Conservation (phyloP, 331 rosid genomes). For the Phaseolus coccineus region DNA sequence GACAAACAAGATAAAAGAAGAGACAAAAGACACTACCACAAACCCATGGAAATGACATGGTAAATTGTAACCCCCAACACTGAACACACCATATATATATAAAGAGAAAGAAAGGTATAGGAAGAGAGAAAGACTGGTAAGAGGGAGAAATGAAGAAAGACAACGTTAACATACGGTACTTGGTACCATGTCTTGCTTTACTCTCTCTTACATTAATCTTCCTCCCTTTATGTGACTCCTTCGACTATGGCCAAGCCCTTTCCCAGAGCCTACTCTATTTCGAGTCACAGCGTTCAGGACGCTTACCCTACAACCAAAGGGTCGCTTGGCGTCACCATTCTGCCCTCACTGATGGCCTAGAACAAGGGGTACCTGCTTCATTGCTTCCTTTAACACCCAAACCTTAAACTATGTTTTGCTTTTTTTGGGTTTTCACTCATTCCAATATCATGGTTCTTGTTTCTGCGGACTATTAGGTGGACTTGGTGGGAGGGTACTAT, state of each 20-base stretch:
- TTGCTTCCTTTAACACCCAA: not conserved
- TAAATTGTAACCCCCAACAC: too few species aligned
- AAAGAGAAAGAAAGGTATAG: not conserved
- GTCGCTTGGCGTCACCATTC: conserved; percentile 86
- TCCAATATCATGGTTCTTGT: not conserved
- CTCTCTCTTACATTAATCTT: conserved; percentile 48
- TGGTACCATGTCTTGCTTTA: conserved; percentile 45
- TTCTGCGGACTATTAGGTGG: conserved; percentile 60
- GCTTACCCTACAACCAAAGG: conserved; percentile 78
- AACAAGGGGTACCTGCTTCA: conserved; percentile 66
- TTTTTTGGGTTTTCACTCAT: not conserved
- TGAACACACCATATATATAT: not conserved
- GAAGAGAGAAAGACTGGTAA: not conserved
- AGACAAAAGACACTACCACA: too few species aligned
- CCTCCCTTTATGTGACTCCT: conserved; percentile 49
- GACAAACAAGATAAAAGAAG: too few species aligned
- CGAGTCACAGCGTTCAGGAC: conserved; percentile 91
- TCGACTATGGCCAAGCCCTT: conserved; percentile 66
- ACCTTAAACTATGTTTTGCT: not conserved
- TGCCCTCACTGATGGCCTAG: conserved; percentile 80
- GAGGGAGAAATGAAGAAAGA: conserved; percentile 43
- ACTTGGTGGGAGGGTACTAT: conserved; percentile 93
- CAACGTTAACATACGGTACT: conserved; percentile 34
- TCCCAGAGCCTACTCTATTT: conserved; percentile 79
- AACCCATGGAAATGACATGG: not conserved